Conservation (phyloP, 306 rosid species). For the Calophaca sinica region DNA sequence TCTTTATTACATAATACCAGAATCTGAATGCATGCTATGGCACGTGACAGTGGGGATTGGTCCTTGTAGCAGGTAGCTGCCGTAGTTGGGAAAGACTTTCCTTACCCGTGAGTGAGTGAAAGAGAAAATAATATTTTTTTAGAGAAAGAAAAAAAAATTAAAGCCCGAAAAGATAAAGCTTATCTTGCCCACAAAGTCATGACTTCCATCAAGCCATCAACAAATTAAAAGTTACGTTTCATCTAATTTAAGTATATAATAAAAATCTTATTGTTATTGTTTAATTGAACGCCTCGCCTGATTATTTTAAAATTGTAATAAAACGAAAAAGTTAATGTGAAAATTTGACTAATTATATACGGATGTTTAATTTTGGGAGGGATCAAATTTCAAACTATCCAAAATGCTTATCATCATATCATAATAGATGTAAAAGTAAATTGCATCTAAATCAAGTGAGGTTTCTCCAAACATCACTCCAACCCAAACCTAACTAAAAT, state of each 20-base stretch:
- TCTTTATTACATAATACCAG: slow-evolving; percentile 16
- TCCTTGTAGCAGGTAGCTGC: slow-evolving; percentile 53
- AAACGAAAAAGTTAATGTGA: not conserved
- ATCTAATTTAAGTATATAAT: slow-evolving; percentile 40
- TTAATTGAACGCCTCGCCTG: not conserved
- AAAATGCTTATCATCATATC: slow-evolving; percentile 23
- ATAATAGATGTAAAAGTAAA: not conserved
- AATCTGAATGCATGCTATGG: slow-evolving; percentile 44
- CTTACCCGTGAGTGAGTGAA: slow-evolving; percentile 48
- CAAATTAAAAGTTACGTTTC: slow-evolving; percentile 54
- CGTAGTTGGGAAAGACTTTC: slow-evolving; percentile 42
- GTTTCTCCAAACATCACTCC: slow-evolving; percentile 12
- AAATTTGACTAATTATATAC: slow-evolving; percentile 7
- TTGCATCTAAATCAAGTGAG: not conserved
- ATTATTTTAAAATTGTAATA: slow-evolving; percentile 10
- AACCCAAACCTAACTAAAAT: not conserved
- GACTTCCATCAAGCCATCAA: slow-evolving; percentile 41
- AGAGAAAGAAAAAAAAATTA: not conserved
- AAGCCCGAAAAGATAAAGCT: slow-evolving; percentile 2
- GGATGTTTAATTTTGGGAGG: slow-evolving; percentile 9
- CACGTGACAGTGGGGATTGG: slow-evolving; percentile 54
- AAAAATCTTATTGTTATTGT: not conserved
- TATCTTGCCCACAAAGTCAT: slow-evolving; percentile 48
- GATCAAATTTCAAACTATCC: slow-evolving; percentile 5
- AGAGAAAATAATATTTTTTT: slow-evolving; percentile 19